Base-by-base conservation (phyloP, 352 stramenopile genomes). In the Thraustochytrium striatum region DNA sequence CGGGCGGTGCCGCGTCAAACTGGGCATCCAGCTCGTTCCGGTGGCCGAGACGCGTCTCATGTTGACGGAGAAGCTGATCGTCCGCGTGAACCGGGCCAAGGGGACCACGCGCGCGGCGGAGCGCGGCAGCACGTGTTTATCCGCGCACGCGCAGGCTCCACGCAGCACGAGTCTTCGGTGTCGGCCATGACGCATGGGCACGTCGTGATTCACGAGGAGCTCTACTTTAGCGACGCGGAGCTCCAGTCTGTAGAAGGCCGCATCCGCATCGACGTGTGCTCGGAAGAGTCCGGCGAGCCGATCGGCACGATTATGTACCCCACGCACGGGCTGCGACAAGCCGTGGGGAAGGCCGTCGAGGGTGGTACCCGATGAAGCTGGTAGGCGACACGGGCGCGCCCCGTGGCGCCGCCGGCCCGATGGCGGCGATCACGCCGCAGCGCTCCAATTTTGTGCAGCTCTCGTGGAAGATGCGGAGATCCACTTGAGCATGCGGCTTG, bases 171-270 rank as follows among this genome's bases (percentile, higher is more conserved):
- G 50, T 61, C 65, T 11, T 55, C 32, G 30, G 11, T 61, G 19
- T 62, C 41, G 28, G 39, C 41, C 21, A 75, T 75, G 65, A 36
- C 52, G 30, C 65, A 75, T 32, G 65, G 65, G 19, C 65, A 75
- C 30, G 65, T 41, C 21, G 65, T 75, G 13, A 32, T 58, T 3
- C 65, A 75, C 35, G 65, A 75, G 39, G 65, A 75, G 43, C 65
- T 75, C 11, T 75, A 75, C 52, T 75, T 75, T 75, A n/a, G n/a
- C n/a, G 30, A 21, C 2, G n/a, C 43, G 32, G 65, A 75, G 50
- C 21, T 7, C 9, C n/a, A n/a, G n/a, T n/a, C n/a, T n/a, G n/a
- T n/a, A n/a, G n/a, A n/a, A n/a, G n/a, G n/a, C n/a, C 47, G 25
- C 16, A 25, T 61, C 1, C 65, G 44, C 52, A 68, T 75, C 0